These are phyloP conservation scores for Penicillium chermesinum DNA, from an alignment of 495 filamentous ascomycete genomes.

Conservation along the genomic window DNA sequence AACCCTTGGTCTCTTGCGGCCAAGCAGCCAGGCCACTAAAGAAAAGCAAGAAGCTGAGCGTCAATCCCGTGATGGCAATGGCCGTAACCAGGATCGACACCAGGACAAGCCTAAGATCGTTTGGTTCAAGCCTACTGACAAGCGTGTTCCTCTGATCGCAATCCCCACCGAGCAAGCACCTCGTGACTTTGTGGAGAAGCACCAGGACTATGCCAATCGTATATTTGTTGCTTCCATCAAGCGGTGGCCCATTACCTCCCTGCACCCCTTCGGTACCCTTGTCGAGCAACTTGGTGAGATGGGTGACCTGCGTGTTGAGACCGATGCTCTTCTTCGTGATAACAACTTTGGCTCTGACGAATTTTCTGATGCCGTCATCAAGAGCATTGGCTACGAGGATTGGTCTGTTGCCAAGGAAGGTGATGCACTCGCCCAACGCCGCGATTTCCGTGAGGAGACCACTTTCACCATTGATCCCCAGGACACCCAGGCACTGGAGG, in stretches of 20 bases:
- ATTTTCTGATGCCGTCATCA: conserved; percentile 91
- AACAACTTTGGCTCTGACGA: conserved; percentile 99
- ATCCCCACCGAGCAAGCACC: conserved; percentile 98
- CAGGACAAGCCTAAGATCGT: conserved; percentile 99
- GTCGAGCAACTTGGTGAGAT: conserved; percentile 97
- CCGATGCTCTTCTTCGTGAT: conserved; percentile 91
- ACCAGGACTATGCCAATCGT: conserved; percentile 92
- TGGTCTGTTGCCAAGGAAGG: conserved; percentile 83
- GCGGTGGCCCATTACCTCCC: conserved; percentile 98
- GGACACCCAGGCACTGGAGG: conserved; percentile 76
- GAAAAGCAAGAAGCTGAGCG: conserved; percentile 99
- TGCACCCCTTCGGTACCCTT: conserved; percentile 95
- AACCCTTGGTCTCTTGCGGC: conserved; percentile 85
- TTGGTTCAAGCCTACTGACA: conserved; percentile 99
- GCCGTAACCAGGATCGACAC: conserved; percentile 74
- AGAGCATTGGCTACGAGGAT: conserved; percentile 85
- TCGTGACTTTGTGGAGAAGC: conserved; percentile 96
- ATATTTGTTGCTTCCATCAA: conserved; percentile 99
- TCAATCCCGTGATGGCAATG: conserved; percentile 77
- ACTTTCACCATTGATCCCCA: conserved; percentile 90
- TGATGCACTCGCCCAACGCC: conserved; percentile 70
- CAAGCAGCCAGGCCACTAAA: conserved; percentile 98
- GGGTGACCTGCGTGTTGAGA: conserved; percentile 94
- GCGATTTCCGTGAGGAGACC: conserved; percentile 85
- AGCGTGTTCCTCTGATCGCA: conserved; percentile 94